Evolutionary conservation across 1,139 yeast species (phyloP).

Genomic region (Taphrina betulina): DNA sequence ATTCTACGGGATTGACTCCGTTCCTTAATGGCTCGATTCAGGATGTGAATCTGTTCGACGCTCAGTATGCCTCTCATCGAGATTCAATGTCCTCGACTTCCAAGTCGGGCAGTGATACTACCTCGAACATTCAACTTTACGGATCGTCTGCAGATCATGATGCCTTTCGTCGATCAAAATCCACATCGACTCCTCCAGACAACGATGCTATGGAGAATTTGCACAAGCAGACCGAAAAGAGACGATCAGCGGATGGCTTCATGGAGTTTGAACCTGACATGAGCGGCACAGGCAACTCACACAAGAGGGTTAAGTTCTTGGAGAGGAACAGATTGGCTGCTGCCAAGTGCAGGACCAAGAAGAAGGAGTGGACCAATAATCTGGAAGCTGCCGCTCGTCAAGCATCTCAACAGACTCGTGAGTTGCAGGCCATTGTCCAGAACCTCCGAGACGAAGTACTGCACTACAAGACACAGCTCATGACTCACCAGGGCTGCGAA

Average conservation of each 20-base stretch:
- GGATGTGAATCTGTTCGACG: conserved; percentile 2
- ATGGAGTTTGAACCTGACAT: too few relatives aligned
- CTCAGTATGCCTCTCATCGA: too few relatives aligned
- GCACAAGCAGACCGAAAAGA: too few relatives aligned
- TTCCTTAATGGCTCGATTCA: conserved; percentile 4
- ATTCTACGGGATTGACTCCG: conserved; percentile 14
- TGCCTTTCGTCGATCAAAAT: too few relatives aligned
- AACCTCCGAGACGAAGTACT: conserved; percentile 32
- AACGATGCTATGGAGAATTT: too few relatives aligned
- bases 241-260: too few relatives aligned
- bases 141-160: too few relatives aligned
- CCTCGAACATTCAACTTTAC: too few relatives aligned
- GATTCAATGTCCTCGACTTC: too few relatives aligned
- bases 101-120: too few relatives aligned
- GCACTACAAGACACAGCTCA: conserved; percentile 29
- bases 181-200: too few relatives aligned
- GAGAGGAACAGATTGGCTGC: conserved; percentile 35
- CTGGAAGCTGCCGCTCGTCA: conserved; percentile 34
- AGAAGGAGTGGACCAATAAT: conserved; percentile 34
- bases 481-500: conserved; percentile 37
- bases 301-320: conserved; percentile 26
- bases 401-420: conserved; percentile 34
- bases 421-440: conserved; percentile 25
- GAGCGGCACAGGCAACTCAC: too few relatives aligned
- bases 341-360: conserved; percentile 37